Evolutionary conservation across 2,329 filamentous ascomycete species (phyloP), one percentile per base, ranked within the genome.

Genomic region (Apiospora phragmitis): DNA sequence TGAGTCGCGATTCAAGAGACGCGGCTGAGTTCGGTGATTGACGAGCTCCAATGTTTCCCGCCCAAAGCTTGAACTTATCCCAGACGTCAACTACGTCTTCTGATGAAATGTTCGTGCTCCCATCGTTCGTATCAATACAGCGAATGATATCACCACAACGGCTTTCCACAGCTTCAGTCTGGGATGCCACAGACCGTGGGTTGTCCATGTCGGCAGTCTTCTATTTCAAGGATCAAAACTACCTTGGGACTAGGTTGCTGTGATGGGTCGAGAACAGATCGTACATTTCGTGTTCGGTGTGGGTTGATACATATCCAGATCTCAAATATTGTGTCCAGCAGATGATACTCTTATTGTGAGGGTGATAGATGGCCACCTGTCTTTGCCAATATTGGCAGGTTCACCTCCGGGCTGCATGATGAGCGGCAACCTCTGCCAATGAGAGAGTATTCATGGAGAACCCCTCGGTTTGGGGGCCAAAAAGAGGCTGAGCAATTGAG

Each of bases 1-100:
- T 11, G 0, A 74, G 69, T 1, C 73, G 68, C 14, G 67, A 59
- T 21, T 74, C 72, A 6, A 74, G 69, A 16, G 73, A 74, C 1
- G 71, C 1, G 45, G 35, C 68, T 3, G 67, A 51, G 7, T 21
- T 6, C 0, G 72, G 67, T 9, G 29, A 29, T 4, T 65, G 67
- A 29, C 72, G 42, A 0, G 69, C 72, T 2, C 73, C 73, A 11
- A 72, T 29, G 16, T 70, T 71, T 7, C 72, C 72, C 9, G 70
- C 70, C 72, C 73, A 73, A 21, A 73, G 67, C 21, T 65, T 59
- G 41, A 74, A 74, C 38, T 70, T 70, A 21, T 74, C 73, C 26
- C 42, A 29, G 7, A 68, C 35, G 66, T 74, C 72, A 1, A n/a
- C 18, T 8, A 68, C 67, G 6, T 35, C 18, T 38, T 16, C 67